These are phyloP conservation scores for Boletus barrowsii DNA, from an alignment of 768 basidiomycete species.

Conservation along the genomic window DNA sequence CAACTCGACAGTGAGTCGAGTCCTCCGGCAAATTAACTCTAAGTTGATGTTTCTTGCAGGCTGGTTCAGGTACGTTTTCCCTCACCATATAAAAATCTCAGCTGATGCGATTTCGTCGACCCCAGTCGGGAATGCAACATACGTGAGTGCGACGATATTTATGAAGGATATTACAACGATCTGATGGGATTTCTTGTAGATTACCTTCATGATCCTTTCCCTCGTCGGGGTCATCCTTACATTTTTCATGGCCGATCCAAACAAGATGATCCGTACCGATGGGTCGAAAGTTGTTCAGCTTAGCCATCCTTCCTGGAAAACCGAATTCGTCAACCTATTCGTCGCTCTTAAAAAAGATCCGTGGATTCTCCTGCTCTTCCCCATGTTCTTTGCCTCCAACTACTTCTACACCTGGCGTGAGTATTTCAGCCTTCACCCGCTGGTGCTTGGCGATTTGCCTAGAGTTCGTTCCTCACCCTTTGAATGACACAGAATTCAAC, in stretches of 20 bases:
- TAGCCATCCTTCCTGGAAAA: constrained; percentile 72
- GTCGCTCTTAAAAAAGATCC: constrained; percentile 67
- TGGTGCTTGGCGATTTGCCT: background rate
- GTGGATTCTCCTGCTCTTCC: constrained; percentile 70
- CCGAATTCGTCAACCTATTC: constrained; percentile 67
- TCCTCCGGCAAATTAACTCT: background rate
- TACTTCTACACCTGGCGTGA: constrained; percentile 85
- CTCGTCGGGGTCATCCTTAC: constrained; percentile 64
- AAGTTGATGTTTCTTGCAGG: constrained; percentile 9
- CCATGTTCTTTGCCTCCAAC: constrained; percentile 81
- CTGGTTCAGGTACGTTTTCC: constrained; percentile 24
- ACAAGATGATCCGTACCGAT: constrained; percentile 71
- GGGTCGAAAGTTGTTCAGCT: constrained; percentile 60
- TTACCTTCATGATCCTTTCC: constrained; percentile 72
- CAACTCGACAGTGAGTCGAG: constrained; percentile 47
- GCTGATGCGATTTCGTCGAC: background rate
- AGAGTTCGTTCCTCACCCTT: background rate
- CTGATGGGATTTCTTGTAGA: constrained; percentile 37
- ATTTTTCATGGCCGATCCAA: constrained; percentile 64
- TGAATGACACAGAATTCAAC: constrained; percentile 60
- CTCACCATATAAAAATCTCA: background rate
- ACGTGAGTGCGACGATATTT: constrained; percentile 55
- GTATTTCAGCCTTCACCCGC: constrained; percentile 22
- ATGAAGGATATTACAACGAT: background rate
- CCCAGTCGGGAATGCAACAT: constrained; percentile 70